Percentiles rank a stretch among this genome's conserved stretches.
These are phyloP conservation scores for Lactuca saligna DNA, from an alignment of 129 eudicot species.

Conservation along the genomic window DNA sequence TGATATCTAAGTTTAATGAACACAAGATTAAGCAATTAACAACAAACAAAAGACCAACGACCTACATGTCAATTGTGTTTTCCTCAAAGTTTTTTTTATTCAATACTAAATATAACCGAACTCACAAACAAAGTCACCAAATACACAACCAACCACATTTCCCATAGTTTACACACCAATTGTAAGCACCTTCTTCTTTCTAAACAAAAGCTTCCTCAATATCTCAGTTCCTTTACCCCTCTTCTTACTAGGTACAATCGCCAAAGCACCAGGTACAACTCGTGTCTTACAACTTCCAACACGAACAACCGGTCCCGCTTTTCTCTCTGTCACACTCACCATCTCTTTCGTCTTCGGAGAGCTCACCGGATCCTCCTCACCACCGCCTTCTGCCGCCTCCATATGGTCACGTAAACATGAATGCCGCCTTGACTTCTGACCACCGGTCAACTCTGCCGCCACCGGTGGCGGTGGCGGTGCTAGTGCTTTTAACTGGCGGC, in stretches of 20 bases:
- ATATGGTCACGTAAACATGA: constrained; percentile 73
- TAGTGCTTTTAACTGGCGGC: constrained; percentile 78
- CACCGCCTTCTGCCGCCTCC: constrained; percentile 53
- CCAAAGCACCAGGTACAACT: constrained; percentile 48
- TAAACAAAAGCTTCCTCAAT: constrained; percentile 59
- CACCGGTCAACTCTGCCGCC: constrained; percentile 23
- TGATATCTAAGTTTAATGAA: no score
- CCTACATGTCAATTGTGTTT: no score
- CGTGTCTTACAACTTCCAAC: constrained; percentile 34
- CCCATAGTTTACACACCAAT: constrained; percentile 25
- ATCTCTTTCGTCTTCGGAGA: constrained; percentile 54
- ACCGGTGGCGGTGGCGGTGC: constrained; percentile 37
- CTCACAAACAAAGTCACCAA: constrained; percentile 24
- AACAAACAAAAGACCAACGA: no score
- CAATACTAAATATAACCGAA: constrained; percentile 22
- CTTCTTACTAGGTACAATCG: constrained; percentile 56
- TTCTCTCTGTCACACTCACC: constrained; percentile 36
- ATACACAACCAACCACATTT: constrained; percentile 18
- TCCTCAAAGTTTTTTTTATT: constrained; percentile 19
- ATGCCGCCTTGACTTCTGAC: constrained; percentile 33
- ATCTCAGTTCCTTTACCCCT: constrained; percentile 55
- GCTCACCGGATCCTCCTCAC: constrained; percentile 26
- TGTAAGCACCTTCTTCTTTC: constrained; percentile 59
- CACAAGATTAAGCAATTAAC: no score
- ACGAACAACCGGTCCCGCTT: constrained; percentile 25